These are phyloP conservation scores for Polyplosphaeria fusca DNA, from an alignment of 495 filamentous ascomycete genomes.

Conservation along the genomic window DNA sequence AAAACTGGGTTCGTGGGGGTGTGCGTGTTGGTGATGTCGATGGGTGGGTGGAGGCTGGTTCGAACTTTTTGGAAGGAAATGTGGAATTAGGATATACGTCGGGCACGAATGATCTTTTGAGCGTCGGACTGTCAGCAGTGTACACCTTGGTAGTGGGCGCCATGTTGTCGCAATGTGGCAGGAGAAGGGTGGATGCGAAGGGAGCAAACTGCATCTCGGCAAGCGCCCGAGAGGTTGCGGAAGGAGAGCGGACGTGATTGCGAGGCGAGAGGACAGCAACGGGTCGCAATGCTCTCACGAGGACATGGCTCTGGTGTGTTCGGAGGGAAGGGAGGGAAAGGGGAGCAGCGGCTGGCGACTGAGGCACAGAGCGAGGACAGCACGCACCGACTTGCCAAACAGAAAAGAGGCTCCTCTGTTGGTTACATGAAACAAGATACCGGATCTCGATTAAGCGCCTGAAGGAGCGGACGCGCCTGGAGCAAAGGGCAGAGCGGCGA, in stretches of 20 bases:
- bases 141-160: constrained; percentile 22
- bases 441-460: constrained; percentile 36
- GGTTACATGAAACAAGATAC: constrained; percentile 34
- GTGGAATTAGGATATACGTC: constrained; percentile 31
- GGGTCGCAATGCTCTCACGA: constrained; percentile 11
- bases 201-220: no score
- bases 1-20: not conserved
- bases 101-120: constrained; percentile 36
- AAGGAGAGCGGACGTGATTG: not conserved
- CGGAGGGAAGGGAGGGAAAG: constrained; percentile 5
- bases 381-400: constrained; percentile 34
- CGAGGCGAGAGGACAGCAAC: not conserved
- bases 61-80: constrained; percentile 33
- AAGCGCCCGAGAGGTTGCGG: not conserved
- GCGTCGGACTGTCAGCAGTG: constrained; percentile 37
- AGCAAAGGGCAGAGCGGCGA: constrained; percentile 16
- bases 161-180: constrained; percentile 25
- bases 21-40: constrained; percentile 2
- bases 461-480: constrained; percentile 33
- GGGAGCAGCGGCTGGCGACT: constrained; percentile 4
- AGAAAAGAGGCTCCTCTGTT: constrained; percentile 10
- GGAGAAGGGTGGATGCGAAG: not conserved
- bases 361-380: constrained; percentile 23
- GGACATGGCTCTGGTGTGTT: constrained; percentile 5
- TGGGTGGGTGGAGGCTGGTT: constrained; percentile 10